A percentile compares a stretch with the other conserved stretches of the same genome.
Evolutionary conservation across 1,284 basidiomycete species (phyloP).

Genomic region (Cystobasidiaceae sp.): DNA sequence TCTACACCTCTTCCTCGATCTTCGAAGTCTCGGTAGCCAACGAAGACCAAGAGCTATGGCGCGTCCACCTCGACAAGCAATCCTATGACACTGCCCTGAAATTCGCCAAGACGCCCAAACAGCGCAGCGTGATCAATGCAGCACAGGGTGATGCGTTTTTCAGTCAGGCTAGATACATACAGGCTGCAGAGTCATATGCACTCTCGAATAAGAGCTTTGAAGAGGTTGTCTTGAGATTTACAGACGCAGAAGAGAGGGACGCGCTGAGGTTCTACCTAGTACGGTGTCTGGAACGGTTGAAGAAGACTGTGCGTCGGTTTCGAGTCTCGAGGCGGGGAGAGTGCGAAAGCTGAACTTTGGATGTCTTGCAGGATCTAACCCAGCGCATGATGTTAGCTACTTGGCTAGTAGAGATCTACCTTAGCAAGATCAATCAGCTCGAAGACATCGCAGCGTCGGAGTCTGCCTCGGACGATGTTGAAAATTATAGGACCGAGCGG

Average conservation of each 20-base stretch:
- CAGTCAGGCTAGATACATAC: slow-evolving; percentile 73
- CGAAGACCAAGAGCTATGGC: slow-evolving; percentile 93
- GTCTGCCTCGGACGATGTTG: slow-evolving; percentile 74
- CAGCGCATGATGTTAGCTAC: slow-evolving; percentile 97
- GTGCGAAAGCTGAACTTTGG: slow-evolving; percentile 7
- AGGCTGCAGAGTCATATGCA: slow-evolving; percentile 86
- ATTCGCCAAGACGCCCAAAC: slow-evolving; percentile 66
- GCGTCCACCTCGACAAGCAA: slow-evolving; percentile 73
- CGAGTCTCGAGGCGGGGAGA: neutral
- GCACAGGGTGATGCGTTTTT: slow-evolving; percentile 83
- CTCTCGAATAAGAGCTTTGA: slow-evolving; percentile 85
- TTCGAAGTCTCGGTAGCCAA: slow-evolving; percentile 82
- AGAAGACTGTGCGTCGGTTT: slow-evolving; percentile 59
- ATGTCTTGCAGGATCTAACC: slow-evolving; percentile 63
- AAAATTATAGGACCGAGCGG: slow-evolving; percentile 76
- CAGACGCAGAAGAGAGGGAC: slow-evolving; percentile 87
- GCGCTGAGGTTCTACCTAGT: slow-evolving; percentile 85
- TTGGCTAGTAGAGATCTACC: slow-evolving; percentile 96
- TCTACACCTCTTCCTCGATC: slow-evolving; percentile 82
- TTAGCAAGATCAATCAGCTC: slow-evolving; percentile 91
- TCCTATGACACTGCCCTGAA: slow-evolving; percentile 71
- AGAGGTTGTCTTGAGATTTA: slow-evolving; percentile 82
- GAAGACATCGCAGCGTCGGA: slow-evolving; percentile 74
- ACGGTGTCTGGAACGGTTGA: slow-evolving; percentile 74
- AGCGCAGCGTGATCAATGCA: slow-evolving; percentile 76